Evolutionary conservation across 495 filamentous ascomycete species (phyloP), one percentile per base, ranked within the genome.

Genomic region (Podospora didyma): DNA sequence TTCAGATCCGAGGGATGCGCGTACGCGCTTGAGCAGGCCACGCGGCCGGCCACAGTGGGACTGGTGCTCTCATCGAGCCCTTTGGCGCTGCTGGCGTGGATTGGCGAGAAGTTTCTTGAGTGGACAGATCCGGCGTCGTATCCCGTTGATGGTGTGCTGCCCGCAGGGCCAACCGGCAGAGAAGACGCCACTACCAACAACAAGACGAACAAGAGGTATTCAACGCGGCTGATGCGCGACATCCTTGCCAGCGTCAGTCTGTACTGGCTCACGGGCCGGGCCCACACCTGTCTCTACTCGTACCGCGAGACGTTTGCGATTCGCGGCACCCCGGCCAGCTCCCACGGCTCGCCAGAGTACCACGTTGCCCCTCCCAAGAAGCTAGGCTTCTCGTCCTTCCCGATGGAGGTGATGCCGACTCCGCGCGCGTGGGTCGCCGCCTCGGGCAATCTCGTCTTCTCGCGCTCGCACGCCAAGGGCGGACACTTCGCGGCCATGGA

Each of bases 401-500:
- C 80, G 1, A 66, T 65, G 14, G 86, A 88, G 53, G 53, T 87
- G 7, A 58, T 68, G 2, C 75, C 77, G 0, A 54, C 72, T 2
- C 82, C 85, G 4, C 69, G 70, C 48, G 65, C 57, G 3, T 86
- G 79, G 81, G 69, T 79, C 0, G 75, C 69, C 59, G n/a, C 19
- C 3, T 14, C 45, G 11, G 24, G 23, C 21, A 75, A 81, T 53
- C 46, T 87, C 44, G 75, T 82, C 0, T 79, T 69, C 50, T 82
- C 67, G 58, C 55, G 34, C 37, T 58, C 62, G 12, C 59, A 77
- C 48, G 76, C 86, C 56, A 56, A 72, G 12, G 85, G 87, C 21
- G 84, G 86, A 0, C 86, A 87, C 69, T 88, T 87, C 60, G 82
- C 84, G 1, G 81, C 80, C 21, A 60, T 86, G 47, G 82, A 88